phyloP scores from a whole-genome alignment of 805 yeast species.

The Schwanniomyces polymorphus region DNA sequence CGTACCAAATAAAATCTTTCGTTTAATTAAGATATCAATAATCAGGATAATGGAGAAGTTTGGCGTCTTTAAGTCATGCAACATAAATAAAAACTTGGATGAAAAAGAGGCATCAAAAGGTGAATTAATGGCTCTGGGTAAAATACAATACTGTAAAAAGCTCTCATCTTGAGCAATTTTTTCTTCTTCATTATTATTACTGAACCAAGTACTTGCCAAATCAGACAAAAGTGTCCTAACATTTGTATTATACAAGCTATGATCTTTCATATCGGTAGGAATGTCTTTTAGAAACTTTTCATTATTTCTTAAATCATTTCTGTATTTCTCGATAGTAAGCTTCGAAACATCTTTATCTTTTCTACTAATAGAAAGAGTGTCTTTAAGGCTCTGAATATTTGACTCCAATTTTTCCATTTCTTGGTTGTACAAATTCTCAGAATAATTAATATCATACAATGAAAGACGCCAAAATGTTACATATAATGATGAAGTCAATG shows the following conservation, averaged over 20 bases:
- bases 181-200: slow-evolving; percentile 9
- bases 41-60: slow-evolving; percentile 39
- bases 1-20: slow-evolving; percentile 52
- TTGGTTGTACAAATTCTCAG: slow-evolving; percentile 47
- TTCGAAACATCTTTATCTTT: slow-evolving; percentile 23
- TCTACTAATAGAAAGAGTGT: slow-evolving; percentile 28
- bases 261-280: slow-evolving; percentile 45
- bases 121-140: slow-evolving; percentile 78
- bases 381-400: slow-evolving; percentile 32
- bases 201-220: slow-evolving; percentile 42
- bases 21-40: slow-evolving; percentile 48
- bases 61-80: slow-evolving; percentile 38
- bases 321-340: slow-evolving; percentile 20
- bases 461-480: slow-evolving; percentile 72
- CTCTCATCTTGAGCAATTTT: slow-evolving; percentile 9
- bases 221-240: slow-evolving; percentile 24
- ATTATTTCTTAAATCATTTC: slow-evolving; percentile 20
- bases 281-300: slow-evolving; percentile 24
- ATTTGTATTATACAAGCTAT: slow-evolving; percentile 37
- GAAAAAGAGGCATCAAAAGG: slow-evolving; percentile 78
- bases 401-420: slow-evolving; percentile 43
- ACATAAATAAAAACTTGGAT: slow-evolving; percentile 56
- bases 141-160: slow-evolving; percentile 62
- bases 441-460: slow-evolving; percentile 66
- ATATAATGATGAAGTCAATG: slow-evolving; percentile 46